phyloP scores from a whole-genome alignment of 2,329 filamentous ascomycete genomes.

The Colletotrichum sidae region DNA sequence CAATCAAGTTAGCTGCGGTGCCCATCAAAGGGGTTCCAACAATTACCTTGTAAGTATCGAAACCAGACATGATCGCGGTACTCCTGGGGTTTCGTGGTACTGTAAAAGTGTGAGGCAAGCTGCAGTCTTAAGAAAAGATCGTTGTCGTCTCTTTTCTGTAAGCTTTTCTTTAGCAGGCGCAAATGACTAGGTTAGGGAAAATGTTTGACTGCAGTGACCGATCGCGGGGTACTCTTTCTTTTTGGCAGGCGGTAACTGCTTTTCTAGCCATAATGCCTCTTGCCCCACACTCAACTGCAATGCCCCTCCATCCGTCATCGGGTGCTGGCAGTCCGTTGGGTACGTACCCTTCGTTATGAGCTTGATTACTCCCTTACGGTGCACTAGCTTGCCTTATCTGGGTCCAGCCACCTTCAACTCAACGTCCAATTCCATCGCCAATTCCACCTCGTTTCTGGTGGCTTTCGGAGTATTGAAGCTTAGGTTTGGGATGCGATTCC shows the following conservation, averaged over 20 bases:
- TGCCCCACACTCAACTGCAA: slow-evolving; percentile 2
- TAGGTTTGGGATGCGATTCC: slow-evolving; percentile 21
- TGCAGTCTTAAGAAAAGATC: too few relatives aligned
- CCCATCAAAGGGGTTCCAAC: neutral
- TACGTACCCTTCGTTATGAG: slow-evolving; percentile 6
- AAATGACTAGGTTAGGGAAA: neutral
- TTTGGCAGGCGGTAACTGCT: slow-evolving; percentile 28
- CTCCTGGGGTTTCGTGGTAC: too few relatives aligned
- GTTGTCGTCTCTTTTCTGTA: too few relatives aligned
- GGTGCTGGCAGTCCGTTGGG: neutral
- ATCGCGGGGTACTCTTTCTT: slow-evolving; percentile 19
- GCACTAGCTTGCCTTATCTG: neutral
- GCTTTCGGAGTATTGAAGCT: slow-evolving; percentile 11
- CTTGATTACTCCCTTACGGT: neutral
- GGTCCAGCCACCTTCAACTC: slow-evolving; percentile 31
- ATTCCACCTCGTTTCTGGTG: neutral
- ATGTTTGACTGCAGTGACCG: slow-evolving; percentile 6
- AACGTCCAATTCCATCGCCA: slow-evolving; percentile 23
- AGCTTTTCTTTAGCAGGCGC: too few relatives aligned
- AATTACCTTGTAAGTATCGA: slow-evolving; percentile 7
- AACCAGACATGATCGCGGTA: neutral
- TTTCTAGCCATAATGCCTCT: slow-evolving; percentile 4
- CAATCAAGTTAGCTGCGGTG: neutral
- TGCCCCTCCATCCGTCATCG: slow-evolving; percentile 1
- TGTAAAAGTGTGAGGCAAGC: too few relatives aligned